phyloP scores from a whole-genome alignment of 2,329 filamentous ascomycete species.

The Pseudogymnoascus verrucosus region DNA sequence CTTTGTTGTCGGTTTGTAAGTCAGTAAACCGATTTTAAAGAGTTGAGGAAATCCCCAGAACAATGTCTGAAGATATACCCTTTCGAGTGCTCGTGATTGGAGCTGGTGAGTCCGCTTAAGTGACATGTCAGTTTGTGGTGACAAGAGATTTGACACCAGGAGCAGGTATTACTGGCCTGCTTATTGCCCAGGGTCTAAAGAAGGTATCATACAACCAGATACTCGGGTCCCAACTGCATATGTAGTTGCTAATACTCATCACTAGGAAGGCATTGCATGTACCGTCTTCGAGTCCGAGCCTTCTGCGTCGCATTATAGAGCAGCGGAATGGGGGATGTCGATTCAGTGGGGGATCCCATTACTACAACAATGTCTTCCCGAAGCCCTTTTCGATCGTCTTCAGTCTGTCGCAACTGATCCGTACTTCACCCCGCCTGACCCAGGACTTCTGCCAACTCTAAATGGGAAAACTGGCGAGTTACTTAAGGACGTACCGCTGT shows the following conservation, averaged over 20 bases:
- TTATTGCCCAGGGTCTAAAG: slow-evolving; percentile 34
- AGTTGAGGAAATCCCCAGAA: not conserved
- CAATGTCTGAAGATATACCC: slow-evolving; percentile 12
- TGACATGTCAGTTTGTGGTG: not conserved
- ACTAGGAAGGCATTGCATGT: slow-evolving; percentile 9
- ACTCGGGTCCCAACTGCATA: not conserved
- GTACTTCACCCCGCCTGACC: not conserved
- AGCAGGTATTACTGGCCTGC: slow-evolving; percentile 34
- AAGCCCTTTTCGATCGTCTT: not conserved
- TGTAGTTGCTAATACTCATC: not conserved
- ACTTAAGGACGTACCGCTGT: not conserved
- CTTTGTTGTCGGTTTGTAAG: not conserved
- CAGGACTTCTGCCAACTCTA: not conserved
- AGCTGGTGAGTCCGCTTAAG: slow-evolving; percentile 12
- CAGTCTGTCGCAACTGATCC: not conserved
- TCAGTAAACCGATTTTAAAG: not conserved
- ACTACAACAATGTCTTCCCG: slow-evolving; percentile 8
- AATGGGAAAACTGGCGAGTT: slow-evolving; percentile 12
- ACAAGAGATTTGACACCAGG: not conserved
- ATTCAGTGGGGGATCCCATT: slow-evolving; percentile 12
- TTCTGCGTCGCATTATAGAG: not conserved
- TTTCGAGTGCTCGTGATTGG: slow-evolving; percentile 18
- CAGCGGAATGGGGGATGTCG: slow-evolving; percentile 14
- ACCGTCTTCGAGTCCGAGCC: slow-evolving; percentile 13
- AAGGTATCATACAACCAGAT: slow-evolving; percentile 24